phyloP scores from a whole-genome alignment of 1,284 basidiomycete species.

The Tylopilus sp. region DNA sequence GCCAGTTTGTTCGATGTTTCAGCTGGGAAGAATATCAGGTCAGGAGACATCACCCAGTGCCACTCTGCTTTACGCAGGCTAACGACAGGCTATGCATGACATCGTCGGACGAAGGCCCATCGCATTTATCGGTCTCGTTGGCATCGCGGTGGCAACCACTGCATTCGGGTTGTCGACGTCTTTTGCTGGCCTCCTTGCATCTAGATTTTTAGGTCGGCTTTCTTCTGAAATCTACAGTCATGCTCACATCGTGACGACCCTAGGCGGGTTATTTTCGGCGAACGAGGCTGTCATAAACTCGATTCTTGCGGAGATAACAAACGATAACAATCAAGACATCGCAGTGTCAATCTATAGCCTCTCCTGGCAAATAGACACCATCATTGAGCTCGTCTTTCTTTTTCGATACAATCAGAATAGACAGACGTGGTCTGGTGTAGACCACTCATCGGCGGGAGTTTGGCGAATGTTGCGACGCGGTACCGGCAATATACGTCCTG shows the following conservation, averaged over 20 bases:
- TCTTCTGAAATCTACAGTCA: constrained; percentile 21
- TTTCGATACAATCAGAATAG: background rate
- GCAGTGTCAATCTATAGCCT: constrained; percentile 45
- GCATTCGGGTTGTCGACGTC: constrained; percentile 54
- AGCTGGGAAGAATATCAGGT: constrained; percentile 60
- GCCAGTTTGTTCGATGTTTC: constrained; percentile 58
- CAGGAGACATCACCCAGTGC: background rate
- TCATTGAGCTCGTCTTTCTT: constrained; percentile 17
- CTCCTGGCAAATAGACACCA: constrained; percentile 18
- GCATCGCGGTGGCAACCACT: constrained; percentile 48
- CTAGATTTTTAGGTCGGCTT: constrained; percentile 27
- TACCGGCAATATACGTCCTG: constrained; percentile 21
- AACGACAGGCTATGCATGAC: constrained; percentile 30
- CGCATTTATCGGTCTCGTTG: constrained; percentile 50
- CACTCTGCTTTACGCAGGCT: too few species aligned
- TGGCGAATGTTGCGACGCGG: constrained; percentile 17
- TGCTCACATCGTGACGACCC: background rate
- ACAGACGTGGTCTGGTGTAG: background rate
- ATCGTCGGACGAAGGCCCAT: constrained; percentile 57
- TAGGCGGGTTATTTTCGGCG: constrained; percentile 55
- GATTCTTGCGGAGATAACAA: constrained; percentile 55
- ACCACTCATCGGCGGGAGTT: constrained; percentile 21
- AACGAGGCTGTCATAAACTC: constrained; percentile 53
- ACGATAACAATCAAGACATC: constrained; percentile 56
- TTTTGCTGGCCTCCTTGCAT: constrained; percentile 37